phyloP scores from a whole-genome alignment of 495 filamentous ascomycete species.

The Penicillium psychrofluorescens region DNA sequence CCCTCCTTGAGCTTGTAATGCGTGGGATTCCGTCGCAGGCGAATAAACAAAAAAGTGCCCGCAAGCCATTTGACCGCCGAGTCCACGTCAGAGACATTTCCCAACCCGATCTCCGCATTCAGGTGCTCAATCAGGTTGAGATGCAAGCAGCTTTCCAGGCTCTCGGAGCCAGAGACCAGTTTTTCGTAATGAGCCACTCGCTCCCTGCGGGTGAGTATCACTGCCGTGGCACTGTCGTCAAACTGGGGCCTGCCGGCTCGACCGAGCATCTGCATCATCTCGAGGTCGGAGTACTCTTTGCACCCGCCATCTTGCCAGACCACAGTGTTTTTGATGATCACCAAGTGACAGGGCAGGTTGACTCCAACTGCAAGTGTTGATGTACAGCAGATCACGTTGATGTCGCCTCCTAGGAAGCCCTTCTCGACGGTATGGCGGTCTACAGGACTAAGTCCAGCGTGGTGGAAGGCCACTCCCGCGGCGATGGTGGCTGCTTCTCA shows the following conservation, averaged over 20 bases:
- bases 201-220: slow-evolving; percentile 73
- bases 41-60: slow-evolving; percentile 81
- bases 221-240: slow-evolving; percentile 73
- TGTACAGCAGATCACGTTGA: slow-evolving; percentile 91
- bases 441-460: slow-evolving; percentile 69
- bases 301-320: slow-evolving; percentile 56
- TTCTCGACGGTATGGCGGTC: slow-evolving; percentile 70
- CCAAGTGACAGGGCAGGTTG: slow-evolving; percentile 88
- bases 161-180: slow-evolving; percentile 75
- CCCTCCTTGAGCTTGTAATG: slow-evolving; percentile 69
- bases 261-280: slow-evolving; percentile 98
- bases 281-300: slow-evolving; percentile 82
- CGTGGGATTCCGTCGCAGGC: slow-evolving; percentile 69
- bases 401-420: slow-evolving; percentile 64
- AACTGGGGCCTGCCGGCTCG: slow-evolving; percentile 92
- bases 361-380: slow-evolving; percentile 90
- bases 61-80: slow-evolving; percentile 78
- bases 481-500: slow-evolving; percentile 42
- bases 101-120: slow-evolving; percentile 87
- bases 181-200: slow-evolving; percentile 69
- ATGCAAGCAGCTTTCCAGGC: slow-evolving; percentile 83
- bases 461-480: slow-evolving; percentile 86
- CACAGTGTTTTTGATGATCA: slow-evolving; percentile 86
- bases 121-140: slow-evolving; percentile 84
- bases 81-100: slow-evolving; percentile 62